Evolutionary conservation across 1,284 basidiomycete species (phyloP).

Genomic region (Ganoderma multipileum): DNA sequence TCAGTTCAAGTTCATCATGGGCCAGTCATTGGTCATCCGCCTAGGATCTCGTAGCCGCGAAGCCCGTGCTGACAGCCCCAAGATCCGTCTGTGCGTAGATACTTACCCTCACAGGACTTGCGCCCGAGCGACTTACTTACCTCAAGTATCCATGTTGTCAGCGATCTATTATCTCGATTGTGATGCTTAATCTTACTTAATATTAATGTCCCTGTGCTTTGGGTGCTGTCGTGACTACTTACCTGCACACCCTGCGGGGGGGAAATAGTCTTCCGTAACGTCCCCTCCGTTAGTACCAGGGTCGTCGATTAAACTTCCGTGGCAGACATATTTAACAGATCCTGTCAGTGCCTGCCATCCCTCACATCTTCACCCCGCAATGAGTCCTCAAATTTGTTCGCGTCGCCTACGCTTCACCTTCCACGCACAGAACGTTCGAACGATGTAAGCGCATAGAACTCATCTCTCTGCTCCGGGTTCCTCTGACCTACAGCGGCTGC

Average conservation of each 20-base stretch:
- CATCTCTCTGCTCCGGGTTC: neutral
- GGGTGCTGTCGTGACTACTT: neutral
- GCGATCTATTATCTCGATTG: neutral
- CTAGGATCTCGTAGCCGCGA: neutral
- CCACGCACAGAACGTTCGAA: no score
- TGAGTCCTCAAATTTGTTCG: neutral
- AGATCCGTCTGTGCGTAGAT: neutral
- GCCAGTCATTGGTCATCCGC: neutral
- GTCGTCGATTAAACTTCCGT: neutral
- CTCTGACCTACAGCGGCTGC: slow-evolving; percentile 38
- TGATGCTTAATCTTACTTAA: neutral
- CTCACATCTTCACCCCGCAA: neutral
- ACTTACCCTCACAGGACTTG: neutral
- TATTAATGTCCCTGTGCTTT: neutral
- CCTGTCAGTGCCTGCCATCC: slow-evolving; percentile 1
- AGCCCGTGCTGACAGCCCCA: neutral
- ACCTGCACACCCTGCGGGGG: no score
- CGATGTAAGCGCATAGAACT: no score
- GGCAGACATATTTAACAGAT: neutral
- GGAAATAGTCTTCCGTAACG: neutral
- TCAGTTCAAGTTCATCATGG: neutral
- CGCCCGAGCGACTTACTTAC: neutral
- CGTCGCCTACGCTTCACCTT: neutral
- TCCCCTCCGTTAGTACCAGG: neutral
- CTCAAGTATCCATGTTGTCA: neutral